phyloP scores from a whole-genome alignment of 2,329 filamentous ascomycete genomes.

The Neodidymelliopsis sp. region DNA sequence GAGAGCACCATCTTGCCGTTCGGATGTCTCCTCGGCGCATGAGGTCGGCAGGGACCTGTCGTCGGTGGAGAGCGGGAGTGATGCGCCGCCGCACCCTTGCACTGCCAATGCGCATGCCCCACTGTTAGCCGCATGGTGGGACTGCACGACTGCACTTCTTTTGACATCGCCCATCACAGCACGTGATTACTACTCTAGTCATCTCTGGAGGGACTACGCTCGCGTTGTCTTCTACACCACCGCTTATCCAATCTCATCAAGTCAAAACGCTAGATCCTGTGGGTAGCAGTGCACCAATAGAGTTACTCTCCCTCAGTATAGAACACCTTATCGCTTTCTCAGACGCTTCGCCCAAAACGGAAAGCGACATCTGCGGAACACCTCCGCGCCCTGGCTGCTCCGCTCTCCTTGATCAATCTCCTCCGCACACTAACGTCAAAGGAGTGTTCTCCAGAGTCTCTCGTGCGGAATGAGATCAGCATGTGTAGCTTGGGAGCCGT shows the following conservation, averaged over 20 bases:
- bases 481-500: neutral
- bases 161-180: too few species aligned
- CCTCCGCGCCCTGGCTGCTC: neutral
- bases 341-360: too few species aligned
- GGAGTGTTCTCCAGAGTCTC: neutral
- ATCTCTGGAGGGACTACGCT: too few species aligned
- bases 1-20: conserved; percentile 68
- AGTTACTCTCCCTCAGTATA: too few species aligned
- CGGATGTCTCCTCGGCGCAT: conserved; percentile 19
- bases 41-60: conserved; percentile 14
- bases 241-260: too few species aligned
- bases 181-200: too few species aligned
- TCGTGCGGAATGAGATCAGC: neutral
- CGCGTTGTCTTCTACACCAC: too few species aligned
- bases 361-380: conserved; percentile 4
- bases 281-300: too few species aligned
- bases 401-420: neutral
- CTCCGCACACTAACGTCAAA: neutral
- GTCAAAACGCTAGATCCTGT: too few species aligned
- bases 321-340: too few species aligned
- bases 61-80: conserved; percentile 6
- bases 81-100: conserved; percentile 6
- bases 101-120: neutral
- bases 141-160: too few species aligned
- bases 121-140: conserved; percentile 3